Base-by-base conservation (phyloP, 305 asterid genomes). In the Fraxinus latifolia region DNA sequence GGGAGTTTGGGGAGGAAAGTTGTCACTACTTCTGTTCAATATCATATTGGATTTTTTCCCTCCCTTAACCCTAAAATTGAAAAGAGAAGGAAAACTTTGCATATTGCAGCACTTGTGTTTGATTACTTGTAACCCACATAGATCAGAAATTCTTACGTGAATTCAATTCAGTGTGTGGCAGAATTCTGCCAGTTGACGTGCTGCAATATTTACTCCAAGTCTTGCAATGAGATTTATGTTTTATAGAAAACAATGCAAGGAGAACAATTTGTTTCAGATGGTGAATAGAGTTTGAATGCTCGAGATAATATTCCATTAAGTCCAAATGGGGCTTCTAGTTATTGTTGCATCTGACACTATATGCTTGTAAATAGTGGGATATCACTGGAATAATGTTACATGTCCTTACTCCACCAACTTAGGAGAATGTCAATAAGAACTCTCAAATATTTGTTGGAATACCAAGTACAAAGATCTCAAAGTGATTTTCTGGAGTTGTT, bases 241-340 rank as follows among this genome's bases (percentile, higher is more conserved):
- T 67, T 27, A 67, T 67, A 27, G 37, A 67, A 65, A 67, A 67
- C 74, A 27, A 67, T 67, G 74, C 74, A 67, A 67, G 74, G 37
- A 67, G 74, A 67, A 27, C 74, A 25, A 12, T 67, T 67, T 29
- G 74, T 12, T 67, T 67, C 74, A 67, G 32, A 67, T 27, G 74
- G 74, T 67, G 65, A 55, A 55, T 55, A 55, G 27, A 55, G 67
- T 55, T 55, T 17, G 67, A 55, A 19, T 55, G 67, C 74, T 32
- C 2, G 15, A 32, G 76, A 31, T 70, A 70, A 15, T 31, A 31
- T 31, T 70, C 44, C 76, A 4, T 2, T 0, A 14, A 70, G 76
- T 70, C 44, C 44, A 32, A 29, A 70, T 68, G 42, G 39, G 25
- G 25, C 11, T 32, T 14, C 42, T 70, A 70, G 76, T 70, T 15